Evolutionary conservation across 2,329 filamentous ascomycete genomes (phyloP), one percentile per base, ranked within the genome.

Genomic region (Lecanicillium sp.): DNA sequence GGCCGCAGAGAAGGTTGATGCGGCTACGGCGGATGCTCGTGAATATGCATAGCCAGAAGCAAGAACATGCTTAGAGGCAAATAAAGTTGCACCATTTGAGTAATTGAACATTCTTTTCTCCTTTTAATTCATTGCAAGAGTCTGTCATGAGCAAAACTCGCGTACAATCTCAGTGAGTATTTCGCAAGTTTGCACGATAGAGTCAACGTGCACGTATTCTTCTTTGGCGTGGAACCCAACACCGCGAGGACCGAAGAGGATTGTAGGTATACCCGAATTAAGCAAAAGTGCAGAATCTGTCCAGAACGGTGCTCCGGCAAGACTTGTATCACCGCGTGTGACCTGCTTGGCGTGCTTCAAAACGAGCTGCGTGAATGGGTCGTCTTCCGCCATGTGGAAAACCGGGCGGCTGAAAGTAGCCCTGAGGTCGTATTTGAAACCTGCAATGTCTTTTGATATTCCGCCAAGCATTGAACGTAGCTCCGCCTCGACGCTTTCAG

Each of bases 221-320:
- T 73, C 67, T 42, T 71, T 73, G 1, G 62, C 64, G 54, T 79
- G 73, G 4, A 78, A 52, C 0, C 75, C 75, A n/a, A 68, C 65
- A 0, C 73, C 74, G 8, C 56, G 58, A 0, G 72, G 72, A 0
- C 74, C 72, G 56, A 67, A 75, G 1, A 78, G 61, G 14, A 78
- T 58, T 0, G 66, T 58, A 0, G 72, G 67, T 23, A 77, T 72
- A 0, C 72, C 74, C 12, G 58, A 61, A 15, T 68, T 62, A 1
- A 64, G 61, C 1, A 78, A 52, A 11, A 77, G 55, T 2, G 74
- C 74, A n/a, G 67, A 71, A 54, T 78, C 73, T 1, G 71, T 73
- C 76, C 74, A 78, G 51, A 67, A 75, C 0, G 65, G 55, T 1
- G 56, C 64, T 6, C 62, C 63, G 2, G 45, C 23, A 1, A 71